A percentile compares a stretch with the other conserved stretches of the same genome.
phyloP scores from a whole-genome alignment of 2,329 filamentous ascomycete species.

The Fusarium devonianum region DNA sequence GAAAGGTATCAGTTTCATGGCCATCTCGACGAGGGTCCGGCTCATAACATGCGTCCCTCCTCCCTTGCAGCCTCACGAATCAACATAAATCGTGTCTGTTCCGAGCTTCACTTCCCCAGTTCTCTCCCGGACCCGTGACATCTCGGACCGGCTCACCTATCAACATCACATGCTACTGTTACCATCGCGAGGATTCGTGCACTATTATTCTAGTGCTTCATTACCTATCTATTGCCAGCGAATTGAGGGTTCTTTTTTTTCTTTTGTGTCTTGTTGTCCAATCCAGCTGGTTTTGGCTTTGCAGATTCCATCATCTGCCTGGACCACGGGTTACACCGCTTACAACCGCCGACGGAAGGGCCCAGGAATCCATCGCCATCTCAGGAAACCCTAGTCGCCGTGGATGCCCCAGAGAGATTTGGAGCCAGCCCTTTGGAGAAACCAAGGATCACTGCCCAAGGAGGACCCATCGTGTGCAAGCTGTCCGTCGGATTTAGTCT shows the following conservation, averaged over 20 bases:
- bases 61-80: slow-evolving; percentile 42
- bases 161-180: slow-evolving; percentile 36
- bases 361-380: slow-evolving; percentile 40
- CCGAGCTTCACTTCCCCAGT: slow-evolving; percentile 32
- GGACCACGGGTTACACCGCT: slow-evolving; percentile 42
- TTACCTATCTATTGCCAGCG: slow-evolving; percentile 32
- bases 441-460: slow-evolving; percentile 43
- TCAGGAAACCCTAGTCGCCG: slow-evolving; percentile 42
- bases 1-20: slow-evolving; percentile 39
- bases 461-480: slow-evolving; percentile 43
- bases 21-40: slow-evolving; percentile 38
- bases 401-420: slow-evolving; percentile 40
- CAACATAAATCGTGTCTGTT: slow-evolving; percentile 43
- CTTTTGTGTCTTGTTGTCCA: slow-evolving; percentile 36
- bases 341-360: slow-evolving; percentile 38
- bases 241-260: too few species aligned
- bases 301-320: slow-evolving; percentile 40
- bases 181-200: slow-evolving; percentile 32
- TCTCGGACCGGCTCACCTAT: slow-evolving; percentile 36
- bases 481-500: slow-evolving; percentile 41
- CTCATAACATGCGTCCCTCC: slow-evolving; percentile 41
- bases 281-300: slow-evolving; percentile 37
- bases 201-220: slow-evolving; percentile 42
- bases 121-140: slow-evolving; percentile 29
- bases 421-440: slow-evolving; percentile 40